Evolutionary conservation across 2,329 filamentous ascomycete genomes (phyloP).

Genomic region (Gaeumannomyces tritici): DNA sequence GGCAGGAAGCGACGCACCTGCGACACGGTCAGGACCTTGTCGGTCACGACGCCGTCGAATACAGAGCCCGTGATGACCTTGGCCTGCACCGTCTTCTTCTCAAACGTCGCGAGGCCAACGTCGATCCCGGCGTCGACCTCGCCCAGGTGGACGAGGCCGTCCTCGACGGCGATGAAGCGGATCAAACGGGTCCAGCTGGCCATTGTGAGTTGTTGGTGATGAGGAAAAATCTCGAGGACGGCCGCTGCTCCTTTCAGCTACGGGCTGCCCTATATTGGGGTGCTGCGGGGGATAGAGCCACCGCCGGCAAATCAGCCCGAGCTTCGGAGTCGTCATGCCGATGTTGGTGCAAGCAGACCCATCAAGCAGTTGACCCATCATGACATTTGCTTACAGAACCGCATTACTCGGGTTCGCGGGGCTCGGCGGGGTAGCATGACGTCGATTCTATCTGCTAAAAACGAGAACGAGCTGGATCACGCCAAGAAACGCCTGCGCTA

Average conservation of each 20-base stretch:
- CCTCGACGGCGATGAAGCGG: constrained; percentile 29
- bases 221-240: no score
- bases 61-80: constrained; percentile 21
- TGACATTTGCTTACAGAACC: no score
- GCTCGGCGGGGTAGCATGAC: no score
- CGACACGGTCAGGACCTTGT: constrained; percentile 16
- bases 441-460: neutral
- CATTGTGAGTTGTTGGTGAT: constrained; percentile 1
- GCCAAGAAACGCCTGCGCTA: neutral
- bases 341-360: no score
- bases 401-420: no score
- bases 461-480: neutral
- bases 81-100: constrained; percentile 21
- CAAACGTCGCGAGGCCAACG: constrained; percentile 22
- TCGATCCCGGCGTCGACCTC: constrained; percentile 23
- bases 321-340: no score
- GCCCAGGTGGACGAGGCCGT: constrained; percentile 27
- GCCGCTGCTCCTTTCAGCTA: no score
- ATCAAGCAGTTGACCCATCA: no score
- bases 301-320: no score
- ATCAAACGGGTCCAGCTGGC: constrained; percentile 26
- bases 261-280: no score
- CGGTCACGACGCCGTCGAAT: constrained; percentile 23
- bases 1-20: constrained; percentile 10
- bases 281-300: no score